Evolutionary conservation across 2,329 filamentous ascomycete species (phyloP).

Genomic region (Ophiocordyceps camponoti-floridani): DNA sequence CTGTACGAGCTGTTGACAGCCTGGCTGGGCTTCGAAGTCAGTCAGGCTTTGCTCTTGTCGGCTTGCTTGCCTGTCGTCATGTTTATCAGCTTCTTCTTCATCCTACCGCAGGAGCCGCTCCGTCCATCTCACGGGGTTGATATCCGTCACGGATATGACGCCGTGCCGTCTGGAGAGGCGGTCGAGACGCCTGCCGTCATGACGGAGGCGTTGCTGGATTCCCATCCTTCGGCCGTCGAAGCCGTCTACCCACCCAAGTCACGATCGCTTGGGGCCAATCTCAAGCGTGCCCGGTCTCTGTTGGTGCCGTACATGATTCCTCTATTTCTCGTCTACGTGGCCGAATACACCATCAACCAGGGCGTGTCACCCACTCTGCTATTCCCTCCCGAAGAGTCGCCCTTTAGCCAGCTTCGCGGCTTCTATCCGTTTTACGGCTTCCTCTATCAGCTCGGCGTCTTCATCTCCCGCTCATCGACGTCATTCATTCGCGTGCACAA

Average conservation of each 20-base stretch:
- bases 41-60: constrained; percentile 55
- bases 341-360: constrained; percentile 96
- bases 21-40: constrained; percentile 57
- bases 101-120: constrained; percentile 55
- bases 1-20: constrained; percentile 78
- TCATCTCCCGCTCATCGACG: constrained; percentile 80
- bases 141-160: constrained; percentile 31
- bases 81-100: constrained; percentile 67
- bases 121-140: constrained; percentile 20
- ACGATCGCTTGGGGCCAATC: constrained; percentile 24
- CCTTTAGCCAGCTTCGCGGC: constrained; percentile 63
- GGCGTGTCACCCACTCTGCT: constrained; percentile 79
- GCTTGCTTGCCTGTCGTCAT: constrained; percentile 68
- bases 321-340: constrained; percentile 78
- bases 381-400: constrained; percentile 59
- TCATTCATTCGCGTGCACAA: constrained; percentile 69
- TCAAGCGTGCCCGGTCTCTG: constrained; percentile 50
- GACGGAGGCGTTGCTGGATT: constrained; percentile 25
- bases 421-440: constrained; percentile 94
- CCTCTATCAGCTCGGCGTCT: constrained; percentile 88
- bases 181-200: constrained; percentile 18
- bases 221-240: constrained; percentile 20
- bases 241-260: constrained; percentile 18
- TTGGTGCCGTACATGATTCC: constrained; percentile 79
- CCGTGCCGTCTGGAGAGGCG: constrained; percentile 24